Evolutionary conservation across 371 early-diverging fungal genomes (phyloP), one percentile per base, ranked within the genome.

Genomic region (Mortierella sp.): DNA sequence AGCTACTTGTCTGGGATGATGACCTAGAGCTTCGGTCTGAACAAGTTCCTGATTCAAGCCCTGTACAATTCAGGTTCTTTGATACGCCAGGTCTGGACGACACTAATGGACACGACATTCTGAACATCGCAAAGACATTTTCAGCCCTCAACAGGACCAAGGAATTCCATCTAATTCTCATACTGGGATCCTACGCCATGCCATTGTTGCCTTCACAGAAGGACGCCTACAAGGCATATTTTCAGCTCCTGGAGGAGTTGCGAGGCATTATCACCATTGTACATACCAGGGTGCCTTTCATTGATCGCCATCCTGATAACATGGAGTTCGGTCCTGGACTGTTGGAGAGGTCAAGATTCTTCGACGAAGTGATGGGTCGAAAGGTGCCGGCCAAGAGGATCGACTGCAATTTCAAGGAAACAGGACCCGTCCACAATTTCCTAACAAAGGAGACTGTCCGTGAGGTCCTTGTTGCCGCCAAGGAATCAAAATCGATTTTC

Each of bases 11-110:
- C 24, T 24, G 48, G 2, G 25, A 48, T 5, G 48, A 48, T 8
- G 48, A 24, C 13, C 48, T 48, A 13, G 24, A 22, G 48, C 14
- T 48, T 6, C 19, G 48, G 5, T 24, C 24, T 22, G 19, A 13
- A 13, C 8, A 24, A 9, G 24, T 24, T 0, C 25, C 48, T 24
- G 48, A 48, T 24, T 19, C 48, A 21, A 48, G 24, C 8, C 13
- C 22, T 13, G 24, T 13, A 13, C 48, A 24, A 9, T 37, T 53
- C 12, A 34, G 54, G 2, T 16, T 53, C 39, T n/a, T 53, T 37
- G 54, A 53, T 53, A 53, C 54, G 3, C 54, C 54, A 14, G 54
- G 54, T 1, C 54, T 53, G 2, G 34, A 53, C 37, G 54, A 53
- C 54, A 37, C 54, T 12, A 19, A 37, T 3, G 54, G 54, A 3